Evolutionary conservation across 345 rosid species (phyloP), one percentile per base, ranked within the genome.

Genomic region (Boechera stricta): DNA sequence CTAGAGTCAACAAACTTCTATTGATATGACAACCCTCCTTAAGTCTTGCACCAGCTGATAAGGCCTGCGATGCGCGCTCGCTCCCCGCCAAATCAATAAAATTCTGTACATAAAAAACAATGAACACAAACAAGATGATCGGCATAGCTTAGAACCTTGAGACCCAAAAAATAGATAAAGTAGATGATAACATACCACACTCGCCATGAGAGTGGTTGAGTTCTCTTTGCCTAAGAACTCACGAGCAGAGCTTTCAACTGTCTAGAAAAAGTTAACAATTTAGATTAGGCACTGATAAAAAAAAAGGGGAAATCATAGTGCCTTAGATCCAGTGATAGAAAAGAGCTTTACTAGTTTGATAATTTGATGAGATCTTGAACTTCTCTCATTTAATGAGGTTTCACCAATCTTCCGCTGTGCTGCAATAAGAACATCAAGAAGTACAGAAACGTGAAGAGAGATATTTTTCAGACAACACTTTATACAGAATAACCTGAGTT

Each of bases 281-380:
- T 44, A 44, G 49, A 13, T 44, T 12, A 44, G n/a, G 49, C 49
- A 13, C 5, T 12, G 16, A 12, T 63, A 75, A 53, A 24, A 13
- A 75, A 6, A 48, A 47, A 6, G 29, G 35, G 52, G 65, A 12
- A 41, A 33, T 24, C 41, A 52, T 41, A 13, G 42, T 48, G 21
- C 66, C 33, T 47, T 63, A 53, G 64, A 61, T 67, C 66, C 72
- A n/a, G 60, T 69, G 58, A 62, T 29, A 72, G 53, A 71, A 32
- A 69, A 58, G 57, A 48, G 51, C 33, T 58, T 73, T 66, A 95
- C 98, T 86, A 95, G 81, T 95, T 90, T 89, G 69, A 95, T 94
- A 79, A 95, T 95, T 79, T 92, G 99, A 87, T 95, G 99, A 66
- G 99, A 95, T 83, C 99, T 87, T 64, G 99, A 95, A 86, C 99